phyloP scores from a whole-genome alignment of 2,329 filamentous ascomycete species.

The Arthrocladium fulminans region DNA sequence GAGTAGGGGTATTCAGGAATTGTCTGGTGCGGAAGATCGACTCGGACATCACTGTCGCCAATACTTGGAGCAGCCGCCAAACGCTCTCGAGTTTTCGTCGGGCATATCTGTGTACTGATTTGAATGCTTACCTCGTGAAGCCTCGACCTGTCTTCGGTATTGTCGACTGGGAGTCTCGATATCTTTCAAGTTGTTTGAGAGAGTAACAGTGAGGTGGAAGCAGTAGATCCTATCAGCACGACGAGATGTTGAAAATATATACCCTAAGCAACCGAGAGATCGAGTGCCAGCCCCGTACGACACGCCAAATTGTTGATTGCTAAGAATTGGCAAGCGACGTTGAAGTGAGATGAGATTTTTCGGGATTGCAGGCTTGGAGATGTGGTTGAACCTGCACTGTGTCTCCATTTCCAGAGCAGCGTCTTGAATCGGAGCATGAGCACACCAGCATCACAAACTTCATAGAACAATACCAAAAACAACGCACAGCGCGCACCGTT shows the following conservation, averaged over 20 bases:
- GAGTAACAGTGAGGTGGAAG: too few relatives aligned
- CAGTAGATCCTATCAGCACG: neutral
- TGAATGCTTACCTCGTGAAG: neutral
- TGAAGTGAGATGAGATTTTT: conserved; percentile 1
- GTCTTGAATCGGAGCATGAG: neutral
- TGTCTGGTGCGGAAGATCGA: neutral
- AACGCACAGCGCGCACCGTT: neutral
- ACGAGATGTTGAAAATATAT: neutral
- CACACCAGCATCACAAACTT: neutral
- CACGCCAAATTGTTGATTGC: too few relatives aligned
- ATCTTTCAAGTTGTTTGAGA: too few relatives aligned
- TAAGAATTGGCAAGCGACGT: neutral
- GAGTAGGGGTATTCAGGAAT: neutral
- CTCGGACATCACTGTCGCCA: neutral
- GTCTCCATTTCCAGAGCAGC: neutral
- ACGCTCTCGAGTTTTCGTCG: neutral
- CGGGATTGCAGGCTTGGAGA: neutral
- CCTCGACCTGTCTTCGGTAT: neutral
- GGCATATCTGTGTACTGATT: neutral
- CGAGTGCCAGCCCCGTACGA: too few relatives aligned
- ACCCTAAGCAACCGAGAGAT: too few relatives aligned
- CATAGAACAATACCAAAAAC: neutral
- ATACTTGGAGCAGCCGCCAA: too few relatives aligned
- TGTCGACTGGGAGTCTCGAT: neutral
- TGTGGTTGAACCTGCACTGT: neutral